These are phyloP conservation scores for Fusarium tanahbumbuense DNA, from an alignment of 2,329 filamentous ascomycete species.

Conservation along the genomic window DNA sequence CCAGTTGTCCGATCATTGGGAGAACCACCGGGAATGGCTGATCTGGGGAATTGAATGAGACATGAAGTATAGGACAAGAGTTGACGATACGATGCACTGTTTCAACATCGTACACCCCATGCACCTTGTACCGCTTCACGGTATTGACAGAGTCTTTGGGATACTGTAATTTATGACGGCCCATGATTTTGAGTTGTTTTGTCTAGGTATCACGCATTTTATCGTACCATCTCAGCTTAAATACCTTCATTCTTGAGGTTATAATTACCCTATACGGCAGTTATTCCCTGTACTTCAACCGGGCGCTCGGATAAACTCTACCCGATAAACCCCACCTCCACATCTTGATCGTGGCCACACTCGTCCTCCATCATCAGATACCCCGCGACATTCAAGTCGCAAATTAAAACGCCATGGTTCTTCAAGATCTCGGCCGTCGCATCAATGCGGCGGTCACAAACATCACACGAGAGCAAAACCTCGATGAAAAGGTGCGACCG, in stretches of 20 bases:
- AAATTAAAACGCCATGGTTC: conserved; percentile 77
- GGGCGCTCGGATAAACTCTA: conserved; percentile 27
- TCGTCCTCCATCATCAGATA: conserved; percentile 40
- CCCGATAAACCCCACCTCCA: conserved; percentile 32
- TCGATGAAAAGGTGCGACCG: conserved; percentile 87
- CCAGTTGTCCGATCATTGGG: conserved; percentile 89
- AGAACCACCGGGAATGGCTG: conserved; percentile 81
- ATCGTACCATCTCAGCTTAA: not conserved
- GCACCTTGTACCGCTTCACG: conserved; percentile 73
- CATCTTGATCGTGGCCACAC: conserved; percentile 43
- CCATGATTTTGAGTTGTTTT: conserved; percentile 44
- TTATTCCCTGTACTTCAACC: not conserved
- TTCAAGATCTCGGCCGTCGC: conserved; percentile 97
- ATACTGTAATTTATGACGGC: conserved; percentile 64
- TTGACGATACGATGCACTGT: conserved; percentile 83
- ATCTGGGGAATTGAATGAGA: conserved; percentile 75
- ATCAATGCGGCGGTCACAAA: conserved; percentile 97
- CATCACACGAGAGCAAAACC: conserved; percentile 88
- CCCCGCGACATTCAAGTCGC: conserved; percentile 42
- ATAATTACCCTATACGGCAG: conserved; percentile 20
- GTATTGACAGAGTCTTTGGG: conserved; percentile 73
- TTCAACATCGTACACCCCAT: conserved; percentile 76
- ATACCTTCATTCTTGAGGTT: conserved; percentile 7
- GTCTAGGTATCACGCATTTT: not conserved
- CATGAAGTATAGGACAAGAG: conserved; percentile 78